These are phyloP conservation scores for Sarocladium strictum DNA, from an alignment of 2,329 filamentous ascomycete genomes.

Conservation along the genomic window DNA sequence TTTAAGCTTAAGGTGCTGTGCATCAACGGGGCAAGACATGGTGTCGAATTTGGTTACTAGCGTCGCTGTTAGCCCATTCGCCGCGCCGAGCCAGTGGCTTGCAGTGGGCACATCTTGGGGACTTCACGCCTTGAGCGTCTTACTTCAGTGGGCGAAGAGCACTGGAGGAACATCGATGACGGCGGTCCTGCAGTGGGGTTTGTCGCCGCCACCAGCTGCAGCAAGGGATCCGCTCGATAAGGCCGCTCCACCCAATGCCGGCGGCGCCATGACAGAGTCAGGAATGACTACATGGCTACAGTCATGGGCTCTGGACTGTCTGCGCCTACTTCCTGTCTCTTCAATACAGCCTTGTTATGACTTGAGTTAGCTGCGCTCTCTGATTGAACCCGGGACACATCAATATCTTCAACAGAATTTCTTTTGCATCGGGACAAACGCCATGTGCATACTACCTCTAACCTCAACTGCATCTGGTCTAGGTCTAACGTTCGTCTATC, in stretches of 20 bases:
- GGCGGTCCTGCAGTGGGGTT: not conserved
- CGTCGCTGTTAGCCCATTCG: not conserved
- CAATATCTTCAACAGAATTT: no score
- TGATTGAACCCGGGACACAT: no score
- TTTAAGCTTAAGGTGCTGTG: no score
- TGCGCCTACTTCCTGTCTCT: not conserved
- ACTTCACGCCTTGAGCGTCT: no score
- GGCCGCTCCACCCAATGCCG: constrained; percentile 1
- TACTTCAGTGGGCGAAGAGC: not conserved
- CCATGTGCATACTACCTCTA: no score
- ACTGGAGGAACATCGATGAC: not conserved
- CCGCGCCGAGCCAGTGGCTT: constrained; percentile 7
- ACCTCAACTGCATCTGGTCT: not conserved
- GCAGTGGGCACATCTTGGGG: not conserved
- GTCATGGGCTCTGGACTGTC: not conserved
- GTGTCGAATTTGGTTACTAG: not conserved
- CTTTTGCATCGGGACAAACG: no score
- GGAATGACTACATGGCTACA: constrained; percentile 1
- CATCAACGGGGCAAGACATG: not conserved
- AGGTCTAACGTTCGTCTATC: not conserved
- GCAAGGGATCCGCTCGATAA: not conserved
- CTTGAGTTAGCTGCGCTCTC: not conserved
- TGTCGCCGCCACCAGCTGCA: not conserved
- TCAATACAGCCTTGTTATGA: not conserved
- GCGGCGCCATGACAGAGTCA: not conserved